Evolutionary conservation across 1,139 yeast genomes (phyloP).

Genomic region (Candida labiduridarum): DNA sequence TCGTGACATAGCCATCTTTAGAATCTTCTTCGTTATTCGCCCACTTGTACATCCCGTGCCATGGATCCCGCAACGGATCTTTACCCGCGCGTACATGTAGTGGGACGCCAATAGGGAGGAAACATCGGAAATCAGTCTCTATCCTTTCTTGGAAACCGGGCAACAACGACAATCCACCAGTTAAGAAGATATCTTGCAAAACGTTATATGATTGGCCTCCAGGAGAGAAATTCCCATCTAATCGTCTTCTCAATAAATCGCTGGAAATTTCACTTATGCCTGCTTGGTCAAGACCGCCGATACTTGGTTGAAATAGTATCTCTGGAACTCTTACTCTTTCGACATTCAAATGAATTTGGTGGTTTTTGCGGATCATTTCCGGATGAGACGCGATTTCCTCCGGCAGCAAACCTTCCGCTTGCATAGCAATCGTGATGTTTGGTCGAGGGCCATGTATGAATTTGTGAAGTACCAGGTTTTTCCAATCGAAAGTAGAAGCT

Average conservation of each 20-base stretch:
- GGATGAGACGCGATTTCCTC: constrained; percentile 50
- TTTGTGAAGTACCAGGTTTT: constrained; percentile 73
- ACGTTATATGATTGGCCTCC: constrained; percentile 58
- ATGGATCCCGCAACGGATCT: constrained; percentile 77
- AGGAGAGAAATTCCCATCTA: constrained; percentile 51
- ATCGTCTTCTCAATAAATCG: constrained; percentile 63
- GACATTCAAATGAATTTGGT: constrained; percentile 85
- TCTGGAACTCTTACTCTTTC: constrained; percentile 95
- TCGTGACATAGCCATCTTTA: constrained; percentile 55
- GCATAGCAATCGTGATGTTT: constrained; percentile 43
- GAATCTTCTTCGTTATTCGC: constrained; percentile 53
- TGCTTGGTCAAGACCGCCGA: constrained; percentile 95
- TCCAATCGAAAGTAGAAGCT: constrained; percentile 80
- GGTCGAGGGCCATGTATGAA: constrained; percentile 90
- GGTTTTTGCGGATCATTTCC: constrained; percentile 50
- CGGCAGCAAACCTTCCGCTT: constrained; percentile 44
- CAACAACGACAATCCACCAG: constrained; percentile 82
- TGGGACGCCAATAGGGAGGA: constrained; percentile 70
- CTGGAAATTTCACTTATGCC: constrained; percentile 80
- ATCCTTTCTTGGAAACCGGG: constrained; percentile 70
- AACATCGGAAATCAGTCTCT: constrained; percentile 61
- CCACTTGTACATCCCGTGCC: constrained; percentile 95
- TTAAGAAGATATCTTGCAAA: constrained; percentile 67
- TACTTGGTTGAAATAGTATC: constrained; percentile 87
- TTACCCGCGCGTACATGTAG: constrained; percentile 63